Base-by-base conservation (phyloP, 1,284 basidiomycete species). In the Phylloporus gajari region DNA sequence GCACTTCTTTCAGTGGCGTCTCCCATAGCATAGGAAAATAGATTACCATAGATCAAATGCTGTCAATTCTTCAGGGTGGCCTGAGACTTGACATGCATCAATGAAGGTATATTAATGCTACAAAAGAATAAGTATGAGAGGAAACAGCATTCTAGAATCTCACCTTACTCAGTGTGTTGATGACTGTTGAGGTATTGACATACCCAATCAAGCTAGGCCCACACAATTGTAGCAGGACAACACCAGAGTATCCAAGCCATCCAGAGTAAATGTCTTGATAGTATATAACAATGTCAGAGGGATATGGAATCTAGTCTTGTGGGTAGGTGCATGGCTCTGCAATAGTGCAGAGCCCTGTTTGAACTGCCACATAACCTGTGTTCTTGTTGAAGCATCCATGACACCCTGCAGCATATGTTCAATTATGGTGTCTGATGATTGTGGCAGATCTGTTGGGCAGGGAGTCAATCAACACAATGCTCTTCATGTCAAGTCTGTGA, bases 391-490 rank as follows among this genome's bases (percentile, higher is more conserved):
- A 2, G 77, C 56, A 27, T 79, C 74, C 5, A 74, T 46, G 15
- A 71, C 67, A 11, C 73, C 63, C 51, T 56, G 67, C 70, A 73
- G 51, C 23, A 77, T 38, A 61, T 42, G 69, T 19, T 89, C 82
- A 70, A 93, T 85, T 63, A 93, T 73, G 1, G 83, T 60, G 40
- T 86, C 84, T 5, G 91, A 85, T 51, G 93, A 84, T 8, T 88
- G 84, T 3, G 85, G 83, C 25, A 86, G 84, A 19, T 85, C 81
- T 25, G 84, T 79, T 0, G 92, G 92, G 70, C 84, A 83, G 0
- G 93, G 91, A 86, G 77, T 94, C 92, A 74, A 94, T 90, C 72
- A 93, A 83, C 8, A 93, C 75, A 59, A 94, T 83, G 0, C 91
- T 93, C 69, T 84, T 82, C 25, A 91, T 88, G 3, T 73, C 71